Conservation (phyloP, 139 green algal genomes). For the Chlorella sp. region DNA sequence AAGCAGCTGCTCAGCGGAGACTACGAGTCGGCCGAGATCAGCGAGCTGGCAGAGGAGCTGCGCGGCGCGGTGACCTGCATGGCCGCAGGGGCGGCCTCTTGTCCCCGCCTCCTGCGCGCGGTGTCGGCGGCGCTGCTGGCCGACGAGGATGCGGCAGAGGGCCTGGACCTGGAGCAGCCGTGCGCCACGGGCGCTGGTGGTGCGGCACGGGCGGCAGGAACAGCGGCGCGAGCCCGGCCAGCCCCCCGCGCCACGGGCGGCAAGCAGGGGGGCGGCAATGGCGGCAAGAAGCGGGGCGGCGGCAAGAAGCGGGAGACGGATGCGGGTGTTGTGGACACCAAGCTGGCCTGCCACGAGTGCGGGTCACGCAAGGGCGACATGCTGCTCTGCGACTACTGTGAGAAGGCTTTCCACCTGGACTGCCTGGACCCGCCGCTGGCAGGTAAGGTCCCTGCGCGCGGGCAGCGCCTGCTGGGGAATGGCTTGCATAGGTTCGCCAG, state of each 20-base stretch:
- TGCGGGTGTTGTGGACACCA: background rate
- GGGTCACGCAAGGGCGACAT: background rate
- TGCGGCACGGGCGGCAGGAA: no score
- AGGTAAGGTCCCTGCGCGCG: no score
- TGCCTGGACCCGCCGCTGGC: constrained; percentile 31
- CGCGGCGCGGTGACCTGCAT: background rate
- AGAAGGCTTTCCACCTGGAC: constrained; percentile 27
- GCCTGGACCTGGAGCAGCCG: no score
- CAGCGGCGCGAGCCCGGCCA: no score
- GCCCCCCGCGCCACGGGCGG: no score
- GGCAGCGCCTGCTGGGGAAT: no score
- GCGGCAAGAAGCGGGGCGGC: no score
- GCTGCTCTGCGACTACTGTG: constrained; percentile 45
- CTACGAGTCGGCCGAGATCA: background rate
- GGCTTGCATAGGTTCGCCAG: no score
- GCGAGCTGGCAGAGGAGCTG: background rate
- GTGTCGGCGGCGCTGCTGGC: no score
- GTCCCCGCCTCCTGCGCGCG: background rate
- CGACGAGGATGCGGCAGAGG: no score
- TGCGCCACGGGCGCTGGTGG: no score
- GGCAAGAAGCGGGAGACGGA: background rate
- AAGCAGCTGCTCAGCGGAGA: constrained; percentile 14
- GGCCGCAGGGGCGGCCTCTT: background rate
- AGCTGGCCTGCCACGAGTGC: constrained; percentile 29
- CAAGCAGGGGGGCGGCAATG: no score